phyloP scores from a whole-genome alignment of 768 basidiomycete species.

The Strobilomyces echinocephalus region DNA sequence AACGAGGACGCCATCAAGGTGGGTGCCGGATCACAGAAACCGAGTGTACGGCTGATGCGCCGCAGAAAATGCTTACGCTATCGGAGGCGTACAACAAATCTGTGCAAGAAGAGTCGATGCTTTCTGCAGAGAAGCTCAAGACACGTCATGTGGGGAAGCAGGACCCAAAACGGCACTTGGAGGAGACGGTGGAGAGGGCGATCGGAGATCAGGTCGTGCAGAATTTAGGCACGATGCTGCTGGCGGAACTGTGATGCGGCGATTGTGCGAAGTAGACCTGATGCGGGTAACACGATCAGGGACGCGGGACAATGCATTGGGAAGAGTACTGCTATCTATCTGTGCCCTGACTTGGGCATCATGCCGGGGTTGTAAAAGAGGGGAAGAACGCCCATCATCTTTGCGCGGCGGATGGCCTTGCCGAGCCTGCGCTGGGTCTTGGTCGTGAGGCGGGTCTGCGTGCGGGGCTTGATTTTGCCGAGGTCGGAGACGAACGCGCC shows the following conservation, averaged over 20 bases:
- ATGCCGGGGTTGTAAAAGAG: conserved; percentile 31
- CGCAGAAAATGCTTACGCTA: conserved; percentile 75
- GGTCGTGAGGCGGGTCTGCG: conserved; percentile 66
- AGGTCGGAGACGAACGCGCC: conserved; percentile 61
- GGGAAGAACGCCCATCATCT: conserved; percentile 87
- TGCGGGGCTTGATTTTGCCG: conserved; percentile 75
- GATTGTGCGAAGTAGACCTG: background rate
- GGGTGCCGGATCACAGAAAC: conserved; percentile 23
- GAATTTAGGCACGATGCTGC: conserved; percentile 89
- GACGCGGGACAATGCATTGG: background rate
- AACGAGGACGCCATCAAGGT: conserved; percentile 97
- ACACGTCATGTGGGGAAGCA: conserved; percentile 97
- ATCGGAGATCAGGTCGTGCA: conserved; percentile 98
- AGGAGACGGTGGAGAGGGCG: conserved; percentile 95
- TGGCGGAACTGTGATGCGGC: conserved; percentile 74
- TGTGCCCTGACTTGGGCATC: conserved; percentile 18
- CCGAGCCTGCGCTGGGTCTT: conserved; percentile 74
- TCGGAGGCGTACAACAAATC: conserved; percentile 97
- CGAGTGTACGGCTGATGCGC: conserved; percentile 10
- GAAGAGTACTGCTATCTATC: conserved; percentile 4
- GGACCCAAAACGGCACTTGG: conserved; percentile 96
- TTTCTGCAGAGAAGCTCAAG: conserved; percentile 89
- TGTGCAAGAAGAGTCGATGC: conserved; percentile 95
- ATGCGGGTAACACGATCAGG: conserved; percentile 7
- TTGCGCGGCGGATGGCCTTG: conserved; percentile 84